Evolutionary conservation across 2,329 filamentous ascomycete genomes (phyloP), one percentile per base, ranked within the genome.

Genomic region (Colletotrichum tropicicola): DNA sequence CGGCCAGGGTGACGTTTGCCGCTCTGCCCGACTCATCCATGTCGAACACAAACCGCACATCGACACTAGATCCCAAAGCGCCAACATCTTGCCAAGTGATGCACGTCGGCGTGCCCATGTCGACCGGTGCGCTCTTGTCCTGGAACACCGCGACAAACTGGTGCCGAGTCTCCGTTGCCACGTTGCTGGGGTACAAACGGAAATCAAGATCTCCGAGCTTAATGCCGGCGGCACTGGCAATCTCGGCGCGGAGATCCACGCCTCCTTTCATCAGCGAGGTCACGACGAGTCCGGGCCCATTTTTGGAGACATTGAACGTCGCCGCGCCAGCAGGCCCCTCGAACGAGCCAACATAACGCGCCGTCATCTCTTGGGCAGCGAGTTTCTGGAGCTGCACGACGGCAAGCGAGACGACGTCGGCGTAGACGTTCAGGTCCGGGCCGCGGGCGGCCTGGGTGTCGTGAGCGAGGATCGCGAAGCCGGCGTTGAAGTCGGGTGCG

Each of bases 401-500:
- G 15, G 59, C 63, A 1, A 73, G 71, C 6, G 73, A 75, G 0
- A 74, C 71, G 15, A 77, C 51, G 28, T 78, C 76, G 0, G 70
- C 76, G n/a, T 77, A 66, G 0, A 76, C 75, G 12, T 78, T 77
- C 6, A 77, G 70, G 35, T 77, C 75, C 3, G 74, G 71, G 10
- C 67, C 60, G 9, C 69, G 61, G 2, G 68, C 43, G 0, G 67
- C 65, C 9, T 44, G 68, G 7, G 48, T 52, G n/a, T 78, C 75
- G 66, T 77, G 75, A 0, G 74, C 74, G 3, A 78, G 59, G 17
- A 76, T 73, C 8, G 74, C 73, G 23, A 77, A 78, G 1, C 77
- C 77, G 30, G 71, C 63, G 19, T 71, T 62, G 8, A 72, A 70
- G 45, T 72, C 72, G 5, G 70, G 70, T 8, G 55, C 59, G 9